Base-by-base conservation (phyloP, 805 yeast genomes). In the Henningerozyma blattae region DNA sequence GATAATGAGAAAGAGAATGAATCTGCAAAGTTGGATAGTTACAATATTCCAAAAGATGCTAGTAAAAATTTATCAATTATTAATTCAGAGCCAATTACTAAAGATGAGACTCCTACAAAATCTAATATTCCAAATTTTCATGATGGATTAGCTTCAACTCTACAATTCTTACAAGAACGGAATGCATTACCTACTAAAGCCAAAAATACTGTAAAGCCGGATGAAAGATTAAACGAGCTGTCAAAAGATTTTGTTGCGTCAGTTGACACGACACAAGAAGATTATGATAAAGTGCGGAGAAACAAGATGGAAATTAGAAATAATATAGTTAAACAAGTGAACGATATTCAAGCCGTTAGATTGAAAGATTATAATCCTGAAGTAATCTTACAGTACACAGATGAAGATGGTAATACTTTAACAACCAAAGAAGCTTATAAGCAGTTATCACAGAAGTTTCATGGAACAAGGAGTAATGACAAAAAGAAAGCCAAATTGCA, bases 391-490 rank as follows among this genome's bases (percentile, higher is more conserved):
- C 66, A 63, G 18, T 80, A 83, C 52, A 66, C 62, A 15, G 93
- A 83, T 50, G 77, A 72, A 18, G 45, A 56, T 2, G 94, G 94
- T 1, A 61, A 69, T 22, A 61, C 62, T 15, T 54, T 85, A 18
- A 58, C 65, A 20, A 64, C 76, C 3, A 81, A 78, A 47, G 77
- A 77, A 39, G 94, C 94, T 1, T 84, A 70, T 61, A 83, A 81
- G 57, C 70, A 71, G 39, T 57, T 83, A 31, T 78, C 91, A 3
- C 87, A 79, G 41, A 72, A 75, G 42, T 84, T 82, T 53, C 94
- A 84, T 51, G 93, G 91, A 1, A 54, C 58, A 2, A 50, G 46
- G 32, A 50, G 55, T 24, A 55, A 49, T 32, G 39, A 46, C 26
- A 45, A 39, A 27, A 55, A 48, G 31, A 33, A 28, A 18, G 46